A percentile compares a stretch with the other conserved stretches of the same genome.
phyloP scores from a whole-genome alignment of 257 asterid genomes.

The Penstemon davidsonii region DNA sequence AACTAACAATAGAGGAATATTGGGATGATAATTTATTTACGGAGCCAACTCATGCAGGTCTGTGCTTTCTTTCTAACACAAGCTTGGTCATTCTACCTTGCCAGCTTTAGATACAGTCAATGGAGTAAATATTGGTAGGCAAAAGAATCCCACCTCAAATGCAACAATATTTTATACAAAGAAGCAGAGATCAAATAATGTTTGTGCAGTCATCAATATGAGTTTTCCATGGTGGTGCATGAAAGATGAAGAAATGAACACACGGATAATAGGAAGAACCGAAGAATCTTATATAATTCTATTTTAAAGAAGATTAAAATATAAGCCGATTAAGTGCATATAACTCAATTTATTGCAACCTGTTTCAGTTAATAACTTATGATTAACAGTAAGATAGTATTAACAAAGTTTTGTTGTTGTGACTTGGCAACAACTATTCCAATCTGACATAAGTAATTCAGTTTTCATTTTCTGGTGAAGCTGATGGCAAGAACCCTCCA shows the following conservation, averaged over 20 bases:
- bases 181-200: neutral
- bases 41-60: constrained; percentile 3
- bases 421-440: neutral
- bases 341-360: too few relatives aligned
- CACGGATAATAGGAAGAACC: neutral
- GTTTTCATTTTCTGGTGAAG: too few relatives aligned
- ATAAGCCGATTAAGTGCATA: too few relatives aligned
- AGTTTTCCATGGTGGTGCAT: too few relatives aligned
- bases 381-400: neutral
- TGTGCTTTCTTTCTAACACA: neutral
- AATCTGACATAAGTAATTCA: too few relatives aligned
- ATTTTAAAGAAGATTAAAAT: neutral
- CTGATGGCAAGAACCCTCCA: too few relatives aligned
- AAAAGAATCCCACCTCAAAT: neutral
- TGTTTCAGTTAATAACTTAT: too few relatives aligned
- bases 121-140: neutral
- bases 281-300: neutral
- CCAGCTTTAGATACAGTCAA: too few relatives aligned
- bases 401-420: neutral
- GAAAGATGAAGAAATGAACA: neutral
- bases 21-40: neutral
- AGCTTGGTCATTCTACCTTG: neutral
- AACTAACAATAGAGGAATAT: too few relatives aligned
- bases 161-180: neutral
- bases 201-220: too few relatives aligned